Base-by-base conservation (phyloP, 2,329 filamentous ascomycete species). In the Colletotrichum sp. region DNA sequence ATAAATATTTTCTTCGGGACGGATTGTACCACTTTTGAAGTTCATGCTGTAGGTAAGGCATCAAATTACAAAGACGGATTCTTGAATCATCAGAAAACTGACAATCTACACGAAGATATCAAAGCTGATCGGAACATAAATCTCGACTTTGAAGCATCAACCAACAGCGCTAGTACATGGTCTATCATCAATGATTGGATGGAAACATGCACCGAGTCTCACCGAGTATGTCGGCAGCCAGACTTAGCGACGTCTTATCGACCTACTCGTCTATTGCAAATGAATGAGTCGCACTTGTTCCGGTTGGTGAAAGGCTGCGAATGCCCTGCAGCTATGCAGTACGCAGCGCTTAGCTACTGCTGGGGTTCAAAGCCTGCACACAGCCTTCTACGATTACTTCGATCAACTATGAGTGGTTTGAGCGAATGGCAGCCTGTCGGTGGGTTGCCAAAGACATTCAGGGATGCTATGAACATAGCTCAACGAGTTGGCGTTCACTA, bases 401-500 rank as follows among this genome's bases (percentile, higher is more conserved):
- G 15, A 30, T 69, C 66, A 6, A 59, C 49, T 1, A 1, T 4
- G 8, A 16, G 4, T 9, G 3, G 6, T 16, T 29, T 59, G 1
- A 39, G 30, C 25, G 30, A 59, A 2, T 19, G 39, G 3, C 75
- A 44, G 0, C 49, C 52, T 2, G 22, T 69, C 2, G 9, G 0
- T 4, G 49, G 16, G 0, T 13, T 79, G 6, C 78, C 78, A 0
- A 72, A 66, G 49, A 79, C 79, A 3, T 79, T 79, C 61, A 68
- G 67, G 11, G 76, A 79, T 4, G 72, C 78, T 3, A 63, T 80
- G n/a, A 25, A 64, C 0, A 71, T 79, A 19, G 55, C 69, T 0
- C 59, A 67, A 16, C 62, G 55, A 2, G 63, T 79, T 5, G 72
- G 72, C 7, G 8, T 79, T 15, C 49, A 67, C 13, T 79, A 78